phyloP scores from a whole-genome alignment of 2,329 filamentous ascomycete genomes.

The Leptographium radiaticola region DNA sequence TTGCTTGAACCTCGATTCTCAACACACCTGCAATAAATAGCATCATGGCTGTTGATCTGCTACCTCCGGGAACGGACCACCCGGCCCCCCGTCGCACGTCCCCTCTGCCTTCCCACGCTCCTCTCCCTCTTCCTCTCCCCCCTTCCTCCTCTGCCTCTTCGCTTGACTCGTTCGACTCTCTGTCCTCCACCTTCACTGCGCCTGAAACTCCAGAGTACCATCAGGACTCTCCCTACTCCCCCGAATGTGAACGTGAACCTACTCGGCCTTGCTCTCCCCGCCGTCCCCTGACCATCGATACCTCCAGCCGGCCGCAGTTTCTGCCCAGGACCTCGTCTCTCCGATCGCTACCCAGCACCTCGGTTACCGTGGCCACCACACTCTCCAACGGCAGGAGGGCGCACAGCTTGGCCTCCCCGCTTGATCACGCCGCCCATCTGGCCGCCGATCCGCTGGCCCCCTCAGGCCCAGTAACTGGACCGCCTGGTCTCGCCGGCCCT shows the following conservation, averaged over 20 bases:
- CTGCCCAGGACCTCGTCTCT: constrained; percentile 6
- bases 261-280: not conserved
- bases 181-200: constrained; percentile 1
- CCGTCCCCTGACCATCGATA: constrained; percentile 3
- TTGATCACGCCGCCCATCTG: not conserved
- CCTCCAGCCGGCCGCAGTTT: not conserved
- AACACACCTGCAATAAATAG: not conserved
- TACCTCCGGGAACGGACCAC: constrained; percentile 3
- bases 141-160: not conserved
- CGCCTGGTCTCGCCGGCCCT: not conserved
- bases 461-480: not conserved
- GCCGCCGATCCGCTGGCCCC: not conserved
- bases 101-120: not conserved
- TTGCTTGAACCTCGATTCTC: not conserved
- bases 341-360: constrained; percentile 2
- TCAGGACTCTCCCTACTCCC: too few relatives aligned
- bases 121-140: not conserved
- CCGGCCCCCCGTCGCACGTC: not conserved
- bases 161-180: not conserved
- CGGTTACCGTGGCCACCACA: not conserved
- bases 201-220: not conserved
- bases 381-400: not conserved
- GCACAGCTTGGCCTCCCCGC: constrained; percentile 4
- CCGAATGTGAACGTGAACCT: too few relatives aligned
- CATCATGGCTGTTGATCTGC: constrained; percentile 9